Evolutionary conservation across 441 rosid genomes (phyloP), one percentile per base, ranked within the genome.

Genomic region (Raphanus hybrid): DNA sequence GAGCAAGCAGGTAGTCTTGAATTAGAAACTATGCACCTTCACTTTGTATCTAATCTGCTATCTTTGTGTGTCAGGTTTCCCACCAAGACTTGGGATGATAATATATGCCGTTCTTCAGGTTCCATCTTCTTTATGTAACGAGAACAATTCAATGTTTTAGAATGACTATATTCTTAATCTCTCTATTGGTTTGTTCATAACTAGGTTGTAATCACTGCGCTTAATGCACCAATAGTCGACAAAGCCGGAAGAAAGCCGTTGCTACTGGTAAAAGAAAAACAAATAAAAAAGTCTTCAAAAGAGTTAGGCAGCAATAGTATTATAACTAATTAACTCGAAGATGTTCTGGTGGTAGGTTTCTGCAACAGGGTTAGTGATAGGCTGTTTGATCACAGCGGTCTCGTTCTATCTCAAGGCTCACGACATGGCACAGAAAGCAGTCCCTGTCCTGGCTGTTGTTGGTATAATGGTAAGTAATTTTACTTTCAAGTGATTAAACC

Each of bases 181-280:
- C 57, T 62, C 69, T 57, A 34, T 39, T 26, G 62, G 52, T 54
- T 72, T 11, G 39, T 71, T 20, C 26, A 23, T 27, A 75, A 78
- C 60, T 80, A 92, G 94, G 90, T 92, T 59, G 85, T 92, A 11
- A 82, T 93, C 82, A 93, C 97, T 18, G 92, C 75, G 45, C 86
- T 92, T 41, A 83, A 80, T 45, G 85, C 92, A 73, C 78, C 86
- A 16, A 82, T 96, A 77, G 87, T 93, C 23, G 97, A 96, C 81
- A 93, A 80, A 85, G 95, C 87, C 9, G 98, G 98, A 90, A 93
- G 99, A 84, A 96, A 91, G 84, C 98, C 97, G 70, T 90, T 93
- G 63, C 76, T 93, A 78, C 74, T 90, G 94, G 98, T 91, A 88
- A 62, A 18, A 8, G 12, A 48, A 45, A 45, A 12, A 12, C 15